Evolutionary conservation across 2,329 filamentous ascomycete species (phyloP).

Genomic region (Apiospora sp.): DNA sequence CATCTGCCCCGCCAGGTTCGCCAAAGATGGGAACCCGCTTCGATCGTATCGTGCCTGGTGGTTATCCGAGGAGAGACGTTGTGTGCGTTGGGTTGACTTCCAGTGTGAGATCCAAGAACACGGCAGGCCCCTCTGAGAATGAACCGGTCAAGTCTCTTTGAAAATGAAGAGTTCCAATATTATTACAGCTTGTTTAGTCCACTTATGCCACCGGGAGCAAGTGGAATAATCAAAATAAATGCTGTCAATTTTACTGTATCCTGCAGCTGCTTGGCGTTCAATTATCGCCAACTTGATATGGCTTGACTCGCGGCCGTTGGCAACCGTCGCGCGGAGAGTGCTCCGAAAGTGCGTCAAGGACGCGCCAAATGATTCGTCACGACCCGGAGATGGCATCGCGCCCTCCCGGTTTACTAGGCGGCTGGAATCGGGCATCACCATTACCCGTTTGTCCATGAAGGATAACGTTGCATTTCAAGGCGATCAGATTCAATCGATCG

Average conservation of each 20-base stretch:
- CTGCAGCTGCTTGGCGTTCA: background rate
- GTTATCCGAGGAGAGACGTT: background rate
- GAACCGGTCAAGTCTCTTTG: no score
- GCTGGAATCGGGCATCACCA: slow-evolving; percentile 12
- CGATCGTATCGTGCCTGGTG: background rate
- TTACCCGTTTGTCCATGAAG: background rate
- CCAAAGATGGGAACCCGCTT: background rate
- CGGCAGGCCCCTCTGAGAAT: no score
- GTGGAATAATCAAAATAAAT: no score
- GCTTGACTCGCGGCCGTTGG: slow-evolving; percentile 1
- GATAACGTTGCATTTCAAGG: slow-evolving; percentile 18
- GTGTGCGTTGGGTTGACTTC: background rate
- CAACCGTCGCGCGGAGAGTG: background rate
- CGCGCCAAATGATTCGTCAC: slow-evolving; percentile 11
- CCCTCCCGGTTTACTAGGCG: background rate
- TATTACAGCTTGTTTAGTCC: no score
- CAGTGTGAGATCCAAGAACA: no score
- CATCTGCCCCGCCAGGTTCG: background rate
- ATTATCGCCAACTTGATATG: background rate
- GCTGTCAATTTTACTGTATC: no score
- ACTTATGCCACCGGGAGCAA: no score
- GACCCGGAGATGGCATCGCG: background rate
- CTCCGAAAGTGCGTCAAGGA: slow-evolving; percentile 4
- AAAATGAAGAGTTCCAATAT: no score
- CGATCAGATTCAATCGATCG: background rate